Base-by-base conservation (phyloP, 2,329 filamentous ascomycete species). In the Sphaerulina vaccinii region DNA sequence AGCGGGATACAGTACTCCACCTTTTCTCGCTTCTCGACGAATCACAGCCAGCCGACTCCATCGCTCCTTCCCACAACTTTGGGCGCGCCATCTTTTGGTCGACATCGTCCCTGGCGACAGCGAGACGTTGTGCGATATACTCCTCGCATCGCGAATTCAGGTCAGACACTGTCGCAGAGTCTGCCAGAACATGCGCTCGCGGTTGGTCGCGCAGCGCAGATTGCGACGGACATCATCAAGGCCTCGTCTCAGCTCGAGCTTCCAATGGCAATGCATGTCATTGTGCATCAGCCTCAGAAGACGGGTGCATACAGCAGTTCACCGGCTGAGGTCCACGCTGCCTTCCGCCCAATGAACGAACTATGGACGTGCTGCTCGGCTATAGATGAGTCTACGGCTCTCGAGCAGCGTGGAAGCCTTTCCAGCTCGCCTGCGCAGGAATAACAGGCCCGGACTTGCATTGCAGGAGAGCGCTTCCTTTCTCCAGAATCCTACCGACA, bases 281-380 rank as follows among this genome's bases (percentile, higher is more conserved):
- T 54, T 44, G 37, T 35, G 48, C 45, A 40, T 49, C 45, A 51
- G 41, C 37, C 49, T 53, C 49, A 50, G 22, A 52, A 9, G n/a
- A 36, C 53, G 55, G 55, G 47, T 52, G 47, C 47, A 41, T 27
- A 50, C 57, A 58, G 55, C 49, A 57, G 55, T 60, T 60, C 50
- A 44, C 27, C 52, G 45, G 49, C 47, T 36, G 37, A 45, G 35
- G 42, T 51, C 51, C 54, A 50, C 15, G 29, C 32, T 52, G 19
- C 52, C 47, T 36, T 43, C 46, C 51, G 45, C 33, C 48, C 52
- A 44, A 22, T 43, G 52, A 49, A 41, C 38, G 42, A 46, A 42
- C 32, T 38, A 22, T 53, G 38, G 38, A 52, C 35, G 15, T 47
- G 29, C 44, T 37, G 29, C 36, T 37, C 36, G 35, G 44, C 33